Conservation (phyloP, 1,139 yeast genomes). For the Saccharomyces hybrid region DNA sequence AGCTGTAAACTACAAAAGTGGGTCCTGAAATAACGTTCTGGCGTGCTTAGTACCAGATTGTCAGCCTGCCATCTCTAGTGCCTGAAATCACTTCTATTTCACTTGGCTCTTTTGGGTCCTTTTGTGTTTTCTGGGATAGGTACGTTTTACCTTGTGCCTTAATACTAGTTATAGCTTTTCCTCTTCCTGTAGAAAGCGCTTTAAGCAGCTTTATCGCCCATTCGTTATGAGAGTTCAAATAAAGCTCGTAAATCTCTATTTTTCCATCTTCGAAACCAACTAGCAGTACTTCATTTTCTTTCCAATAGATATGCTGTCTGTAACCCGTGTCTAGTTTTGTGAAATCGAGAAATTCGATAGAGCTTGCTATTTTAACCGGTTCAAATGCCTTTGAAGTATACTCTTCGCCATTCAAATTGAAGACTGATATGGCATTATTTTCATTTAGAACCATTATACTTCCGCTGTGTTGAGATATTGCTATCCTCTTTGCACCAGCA, state of each 20-base stretch:
- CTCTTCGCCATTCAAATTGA: slow-evolving; percentile 48
- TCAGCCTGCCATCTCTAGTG: not conserved
- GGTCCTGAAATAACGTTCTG: not conserved
- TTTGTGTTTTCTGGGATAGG: slow-evolving; percentile 3
- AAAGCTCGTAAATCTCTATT: slow-evolving; percentile 29
- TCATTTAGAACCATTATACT: slow-evolving; percentile 37
- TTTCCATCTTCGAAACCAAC: slow-evolving; percentile 32
- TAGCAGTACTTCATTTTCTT: slow-evolving; percentile 30
- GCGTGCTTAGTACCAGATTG: slow-evolving; percentile 2
- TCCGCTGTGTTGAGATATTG: slow-evolving; percentile 52
- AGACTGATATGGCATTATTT: slow-evolving; percentile 32
- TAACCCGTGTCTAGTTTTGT: slow-evolving; percentile 20
- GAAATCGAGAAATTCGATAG: slow-evolving; percentile 24
- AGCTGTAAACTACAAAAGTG: not conserved
- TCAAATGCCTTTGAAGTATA: slow-evolving; percentile 24
- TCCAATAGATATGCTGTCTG: slow-evolving; percentile 34
- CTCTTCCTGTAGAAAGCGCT: slow-evolving; percentile 16
- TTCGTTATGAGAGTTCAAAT: slow-evolving; percentile 13
- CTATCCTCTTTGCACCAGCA: slow-evolving; percentile 29
- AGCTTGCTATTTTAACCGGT: slow-evolving; percentile 9
- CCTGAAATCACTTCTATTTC: slow-evolving; percentile 3
- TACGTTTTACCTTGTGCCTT: slow-evolving; percentile 19
- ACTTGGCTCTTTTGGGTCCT: not conserved
- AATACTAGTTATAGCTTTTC: slow-evolving; percentile 14
- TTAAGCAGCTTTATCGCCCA: slow-evolving; percentile 24